Evolutionary conservation across 2,329 filamentous ascomycete species (phyloP), one percentile per base, ranked within the genome.

Genomic region (Aureobasidium mangrovei): DNA sequence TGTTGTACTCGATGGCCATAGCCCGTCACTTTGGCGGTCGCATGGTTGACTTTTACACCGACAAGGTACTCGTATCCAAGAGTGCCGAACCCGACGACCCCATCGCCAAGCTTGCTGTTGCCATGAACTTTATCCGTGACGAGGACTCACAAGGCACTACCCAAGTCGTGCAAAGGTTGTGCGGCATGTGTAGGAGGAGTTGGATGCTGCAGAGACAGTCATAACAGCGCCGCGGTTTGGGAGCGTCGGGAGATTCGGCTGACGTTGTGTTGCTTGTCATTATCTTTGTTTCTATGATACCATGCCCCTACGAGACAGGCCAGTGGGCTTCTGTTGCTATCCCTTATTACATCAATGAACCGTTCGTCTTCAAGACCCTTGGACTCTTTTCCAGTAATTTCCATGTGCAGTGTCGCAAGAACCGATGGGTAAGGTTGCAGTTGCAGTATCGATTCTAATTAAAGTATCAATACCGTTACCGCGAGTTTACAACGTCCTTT

Each of bases 1-100:
- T 95, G 18, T 80, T 96, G 55, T 95, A 95, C 70, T 93, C 88
- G 0, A 85, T 95, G 60, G 88, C 87, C 7, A 81, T 95, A 54
- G 83, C 86, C 12, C 83, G 89, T 28, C 82, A 91, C 58, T 76
- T 90, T 47, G 83, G 86, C 43, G 82, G 83, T 32, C 80, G 82
- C 10, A 65, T 72, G 57, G 66, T 70, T 12, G 71, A 72, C 28
- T 75, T 74, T 59, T 60, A 64, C 28, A 63, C 64, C 12, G 59
- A 61, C 24, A 61, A 59, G 29, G 59, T 60, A 8, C 47, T 65
- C 4, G 56, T 63, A 6, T 59, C 61, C 2, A 52, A 41, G 7
- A 56, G 60, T 26, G 60, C 63, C 40, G 63, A 66, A 49, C 69
- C 72, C 7, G 71, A 72, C 51, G 65, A 68, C 26, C 66, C 68